These are phyloP conservation scores for Colletotrichum tropicicola DNA, from an alignment of 2,329 filamentous ascomycete genomes.

Conservation along the genomic window DNA sequence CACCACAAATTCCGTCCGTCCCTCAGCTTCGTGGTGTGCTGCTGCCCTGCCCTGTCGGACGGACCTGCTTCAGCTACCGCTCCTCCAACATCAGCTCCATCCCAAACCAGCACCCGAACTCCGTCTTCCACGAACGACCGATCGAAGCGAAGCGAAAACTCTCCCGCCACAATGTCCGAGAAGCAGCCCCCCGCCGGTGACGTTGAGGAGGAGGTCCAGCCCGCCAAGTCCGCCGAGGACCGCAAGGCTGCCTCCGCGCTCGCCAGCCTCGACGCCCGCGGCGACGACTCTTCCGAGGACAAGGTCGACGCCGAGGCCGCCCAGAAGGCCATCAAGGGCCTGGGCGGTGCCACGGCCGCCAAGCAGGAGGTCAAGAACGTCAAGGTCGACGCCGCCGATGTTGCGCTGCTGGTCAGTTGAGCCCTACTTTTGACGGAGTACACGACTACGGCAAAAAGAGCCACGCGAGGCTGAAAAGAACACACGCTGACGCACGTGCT, in stretches of 20 bases:
- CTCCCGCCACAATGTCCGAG: conserved; percentile 60
- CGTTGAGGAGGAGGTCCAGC: conserved; percentile 63
- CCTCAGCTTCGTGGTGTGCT: not conserved
- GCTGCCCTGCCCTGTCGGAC: not conserved
- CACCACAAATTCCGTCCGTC: conserved; percentile 20
- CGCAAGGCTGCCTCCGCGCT: conserved; percentile 80
- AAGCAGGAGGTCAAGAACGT: conserved; percentile 65
- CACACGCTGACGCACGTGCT: not conserved
- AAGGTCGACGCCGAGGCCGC: conserved; percentile 75
- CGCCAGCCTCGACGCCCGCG: conserved; percentile 70
- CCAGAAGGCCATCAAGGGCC: conserved; percentile 75
- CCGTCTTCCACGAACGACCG: not conserved
- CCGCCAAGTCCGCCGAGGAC: conserved; percentile 76
- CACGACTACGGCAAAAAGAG: not conserved
- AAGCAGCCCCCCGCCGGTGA: conserved; percentile 68
- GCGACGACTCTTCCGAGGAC: conserved; percentile 52
- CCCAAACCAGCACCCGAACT: not conserved
- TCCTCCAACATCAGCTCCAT: not conserved
- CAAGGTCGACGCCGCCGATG: conserved; percentile 79
- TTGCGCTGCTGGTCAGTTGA: conserved; percentile 70
- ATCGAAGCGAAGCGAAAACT: not conserved
- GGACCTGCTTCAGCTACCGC: not conserved
- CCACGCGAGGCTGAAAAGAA: not conserved
- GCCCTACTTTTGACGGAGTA: not conserved
- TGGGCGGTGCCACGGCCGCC: conserved; percentile 50